Conservation (phyloP, 129 eudicot genomes). For the sunflower (Helianthus annuus) region HanXRQr2.0-SUNRISE NC_035437.2:2687838-2688337, state of each 20-base stretch:
- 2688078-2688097: constrained; percentile 63
- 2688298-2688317: too few relatives aligned
- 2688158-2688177: constrained; percentile 10
- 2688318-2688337: too few relatives aligned
- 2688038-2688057: constrained; percentile 67
- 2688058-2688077: constrained; percentile 51
- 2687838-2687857: too few relatives aligned
- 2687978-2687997: constrained; percentile 55
- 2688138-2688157: constrained; percentile 85
- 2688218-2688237: neutral
- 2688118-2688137: constrained; percentile 86
- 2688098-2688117: constrained; percentile 83
- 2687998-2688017: constrained; percentile 91
- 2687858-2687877: too few relatives aligned
- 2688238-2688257: too few relatives aligned
- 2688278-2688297: too few relatives aligned
- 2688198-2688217: neutral
- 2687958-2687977: constrained; percentile 24
- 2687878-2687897: constrained; percentile 4
- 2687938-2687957: neutral
- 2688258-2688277: too few relatives aligned
- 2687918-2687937: neutral
- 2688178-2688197: neutral
- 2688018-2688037: constrained; percentile 66
- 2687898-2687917: neutral